Conservation (phyloP, 2,329 filamentous ascomycete genomes). For the Cladosporium colombiae region DNA sequence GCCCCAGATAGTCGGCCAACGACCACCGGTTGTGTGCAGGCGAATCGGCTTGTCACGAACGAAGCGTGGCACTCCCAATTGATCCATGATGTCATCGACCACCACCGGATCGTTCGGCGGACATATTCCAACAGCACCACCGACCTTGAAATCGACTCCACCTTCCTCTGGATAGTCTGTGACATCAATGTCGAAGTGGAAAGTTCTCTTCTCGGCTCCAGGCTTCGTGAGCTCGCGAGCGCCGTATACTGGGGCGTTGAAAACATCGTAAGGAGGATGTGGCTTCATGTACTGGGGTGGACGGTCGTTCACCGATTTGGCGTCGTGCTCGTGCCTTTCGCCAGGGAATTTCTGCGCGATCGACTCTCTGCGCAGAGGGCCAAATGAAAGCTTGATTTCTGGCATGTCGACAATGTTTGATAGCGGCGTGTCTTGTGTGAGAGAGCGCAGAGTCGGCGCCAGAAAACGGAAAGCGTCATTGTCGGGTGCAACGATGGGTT, state of each 20-base stretch:
- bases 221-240: constrained; percentile 82
- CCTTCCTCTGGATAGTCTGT: constrained; percentile 87
- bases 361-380: constrained; percentile 31
- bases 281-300: constrained; percentile 91
- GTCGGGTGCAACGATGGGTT: constrained; percentile 63
- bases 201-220: constrained; percentile 94
- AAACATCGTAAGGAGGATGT: constrained; percentile 90
- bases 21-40: constrained; percentile 74
- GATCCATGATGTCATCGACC: constrained; percentile 82
- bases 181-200: constrained; percentile 95
- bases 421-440: constrained; percentile 69
- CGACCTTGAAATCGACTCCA: constrained; percentile 91
- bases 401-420: constrained; percentile 73
- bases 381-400: constrained; percentile 66
- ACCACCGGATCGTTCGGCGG: constrained; percentile 77
- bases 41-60: constrained; percentile 81
- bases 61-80: constrained; percentile 76
- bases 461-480: constrained; percentile 84
- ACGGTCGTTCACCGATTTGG: constrained; percentile 54
- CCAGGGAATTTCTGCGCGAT: constrained; percentile 60
- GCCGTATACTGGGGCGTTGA: constrained; percentile 81
- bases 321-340: constrained; percentile 45
- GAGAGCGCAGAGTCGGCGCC: constrained; percentile 70
- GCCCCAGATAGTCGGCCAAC: constrained; percentile 98
- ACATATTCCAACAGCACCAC: constrained; percentile 89